These are phyloP conservation scores for Monosporozyma yasuniensis DNA, from an alignment of 805 yeast genomes.

Conservation along the genomic window DNA sequence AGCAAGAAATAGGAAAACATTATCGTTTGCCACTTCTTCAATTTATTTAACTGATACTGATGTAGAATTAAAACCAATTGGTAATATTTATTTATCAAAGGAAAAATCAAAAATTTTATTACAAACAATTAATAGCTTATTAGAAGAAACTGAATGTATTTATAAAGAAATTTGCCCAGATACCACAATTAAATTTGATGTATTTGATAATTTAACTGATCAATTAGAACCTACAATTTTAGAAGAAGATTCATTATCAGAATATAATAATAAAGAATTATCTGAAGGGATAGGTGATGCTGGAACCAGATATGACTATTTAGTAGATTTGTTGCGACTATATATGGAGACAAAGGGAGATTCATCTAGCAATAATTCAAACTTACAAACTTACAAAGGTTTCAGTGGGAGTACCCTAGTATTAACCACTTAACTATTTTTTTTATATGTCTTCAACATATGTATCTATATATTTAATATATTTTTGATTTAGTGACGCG, in stretches of 20 bases:
- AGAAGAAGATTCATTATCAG: no score
- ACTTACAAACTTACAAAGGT: not conserved
- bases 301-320: not conserved
- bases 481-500: not conserved
- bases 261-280: no score
- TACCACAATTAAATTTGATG: not conserved
- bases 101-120: not conserved
- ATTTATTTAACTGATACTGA: not conserved
- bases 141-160: not conserved
- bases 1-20: not conserved
- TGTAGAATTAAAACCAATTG: not conserved
- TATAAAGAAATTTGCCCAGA: not conserved
- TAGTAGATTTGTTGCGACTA: not conserved
- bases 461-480: not conserved
- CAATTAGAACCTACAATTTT: not conserved
- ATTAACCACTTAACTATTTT: not conserved
- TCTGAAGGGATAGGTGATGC: no score
- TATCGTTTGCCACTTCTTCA: not conserved
- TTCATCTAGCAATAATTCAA: not conserved
- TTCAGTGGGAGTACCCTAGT: not conserved
- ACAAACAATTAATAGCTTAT: not conserved
- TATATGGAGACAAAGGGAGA: not conserved
- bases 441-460: no score
- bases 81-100: not conserved
- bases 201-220: not conserved